Evolutionary conservation across 164 flowering plant genomes (phyloP).

Genomic region (Vitis rupestris): DNA sequence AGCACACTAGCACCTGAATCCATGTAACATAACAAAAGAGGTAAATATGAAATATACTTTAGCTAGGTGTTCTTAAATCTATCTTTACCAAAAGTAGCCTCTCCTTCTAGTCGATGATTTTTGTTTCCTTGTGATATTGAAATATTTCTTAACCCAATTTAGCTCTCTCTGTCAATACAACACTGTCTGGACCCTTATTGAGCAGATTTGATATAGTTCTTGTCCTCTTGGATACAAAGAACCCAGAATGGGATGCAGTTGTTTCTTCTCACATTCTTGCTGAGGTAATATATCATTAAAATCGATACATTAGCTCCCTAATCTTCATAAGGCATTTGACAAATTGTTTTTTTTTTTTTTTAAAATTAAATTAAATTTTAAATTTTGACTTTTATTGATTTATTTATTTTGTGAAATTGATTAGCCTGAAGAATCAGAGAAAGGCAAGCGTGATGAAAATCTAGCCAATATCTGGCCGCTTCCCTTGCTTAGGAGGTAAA

Average conservation of each 20-base stretch:
- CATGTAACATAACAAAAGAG: background rate
- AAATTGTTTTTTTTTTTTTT: too few relatives aligned
- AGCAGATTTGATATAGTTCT: slow-evolving; percentile 98
- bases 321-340: slow-evolving; percentile 7
- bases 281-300: slow-evolving; percentile 45
- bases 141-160: slow-evolving; percentile 32
- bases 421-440: slow-evolving; percentile 45
- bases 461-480: slow-evolving; percentile 63
- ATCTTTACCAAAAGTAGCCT: background rate
- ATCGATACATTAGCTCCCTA: background rate
- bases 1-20: background rate
- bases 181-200: slow-evolving; percentile 93
- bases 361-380: too few relatives aligned
- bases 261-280: slow-evolving; percentile 94
- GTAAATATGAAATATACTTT: background rate
- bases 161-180: slow-evolving; percentile 94
- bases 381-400: too few relatives aligned
- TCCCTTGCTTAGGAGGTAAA: slow-evolving; percentile 75
- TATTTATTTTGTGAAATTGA: slow-evolving; percentile 5
- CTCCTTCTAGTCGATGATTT: background rate
- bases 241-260: slow-evolving; percentile 95
- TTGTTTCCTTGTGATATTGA: background rate
- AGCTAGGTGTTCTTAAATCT: background rate
- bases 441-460: slow-evolving; percentile 42
- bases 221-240: slow-evolving; percentile 92